A percentile compares a stretch with the other conserved stretches of the same genome.
These are phyloP conservation scores for Quercus phellos DNA, from an alignment of 331 rosid genomes.

Conservation along the genomic window DNA sequence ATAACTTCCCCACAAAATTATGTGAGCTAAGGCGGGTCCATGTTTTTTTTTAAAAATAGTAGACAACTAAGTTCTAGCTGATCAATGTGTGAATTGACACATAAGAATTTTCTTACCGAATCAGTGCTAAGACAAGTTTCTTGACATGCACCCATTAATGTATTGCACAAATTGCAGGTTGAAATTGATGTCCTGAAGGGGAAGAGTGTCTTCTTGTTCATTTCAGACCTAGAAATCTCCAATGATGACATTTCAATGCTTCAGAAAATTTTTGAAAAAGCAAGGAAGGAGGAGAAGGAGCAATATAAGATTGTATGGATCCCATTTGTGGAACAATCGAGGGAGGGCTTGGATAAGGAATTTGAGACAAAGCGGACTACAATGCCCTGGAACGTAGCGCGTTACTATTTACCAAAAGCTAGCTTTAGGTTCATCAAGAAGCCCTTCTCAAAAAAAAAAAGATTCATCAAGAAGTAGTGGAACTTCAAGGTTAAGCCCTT, in stretches of 20 bases:
- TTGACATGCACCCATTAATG: background rate
- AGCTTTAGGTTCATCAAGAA: constrained; percentile 38
- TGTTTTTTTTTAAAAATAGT: no score
- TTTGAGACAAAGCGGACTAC: constrained; percentile 28
- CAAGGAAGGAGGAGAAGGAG: constrained; percentile 27
- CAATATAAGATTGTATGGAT: constrained; percentile 53
- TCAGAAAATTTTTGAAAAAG: constrained; percentile 18
- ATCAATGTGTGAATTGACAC: background rate
- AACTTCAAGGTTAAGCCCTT: constrained; percentile 43
- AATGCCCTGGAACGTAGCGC: constrained; percentile 51
- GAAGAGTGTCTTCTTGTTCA: constrained; percentile 40
- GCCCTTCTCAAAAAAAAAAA: no score
- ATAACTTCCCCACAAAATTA: no score
- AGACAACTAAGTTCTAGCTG: no score
- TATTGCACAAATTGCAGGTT: constrained; percentile 24
- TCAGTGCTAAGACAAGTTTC: background rate
- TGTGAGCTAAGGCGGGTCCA: no score
- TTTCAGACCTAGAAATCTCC: constrained; percentile 42
- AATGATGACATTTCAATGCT: constrained; percentile 39
- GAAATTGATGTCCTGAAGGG: constrained; percentile 33
- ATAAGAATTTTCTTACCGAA: background rate
- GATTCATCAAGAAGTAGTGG: constrained; percentile 40
- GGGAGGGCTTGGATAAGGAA: constrained; percentile 19
- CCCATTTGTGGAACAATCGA: constrained; percentile 48
- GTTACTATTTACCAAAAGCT: constrained; percentile 19